phyloP scores from a whole-genome alignment of 768 basidiomycete genomes.

The Xerocomus spinulosus region DNA sequence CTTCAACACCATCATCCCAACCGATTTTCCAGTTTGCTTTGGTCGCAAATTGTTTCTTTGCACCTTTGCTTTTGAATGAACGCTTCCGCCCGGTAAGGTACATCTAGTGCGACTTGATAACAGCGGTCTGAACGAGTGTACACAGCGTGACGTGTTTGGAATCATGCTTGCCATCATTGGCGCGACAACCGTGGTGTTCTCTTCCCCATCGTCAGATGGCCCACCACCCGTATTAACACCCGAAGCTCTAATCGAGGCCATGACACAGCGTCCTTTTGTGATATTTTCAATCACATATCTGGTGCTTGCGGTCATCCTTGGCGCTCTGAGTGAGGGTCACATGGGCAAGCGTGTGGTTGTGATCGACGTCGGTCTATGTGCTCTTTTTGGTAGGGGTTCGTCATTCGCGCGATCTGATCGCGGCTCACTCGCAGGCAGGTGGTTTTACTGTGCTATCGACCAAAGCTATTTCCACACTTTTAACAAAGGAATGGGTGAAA shows the following conservation, averaged over 20 bases:
- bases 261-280: constrained; percentile 69
- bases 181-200: constrained; percentile 88
- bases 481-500: constrained; percentile 72
- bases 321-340: constrained; percentile 58
- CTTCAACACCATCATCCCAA: neutral
- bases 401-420: neutral
- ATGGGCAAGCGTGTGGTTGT: constrained; percentile 67
- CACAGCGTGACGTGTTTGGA: constrained; percentile 72
- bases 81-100: constrained; percentile 66
- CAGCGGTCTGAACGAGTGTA: constrained; percentile 12
- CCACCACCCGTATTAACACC: constrained; percentile 55
- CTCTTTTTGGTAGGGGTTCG: constrained; percentile 60
- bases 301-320: constrained; percentile 51
- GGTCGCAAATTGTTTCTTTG: constrained; percentile 94
- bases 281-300: constrained; percentile 67
- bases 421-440: constrained; percentile 39
- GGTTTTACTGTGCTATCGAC: constrained; percentile 93
- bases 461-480: constrained; percentile 83
- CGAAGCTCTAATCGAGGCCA: constrained; percentile 59
- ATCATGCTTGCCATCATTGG: constrained; percentile 80
- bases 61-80: constrained; percentile 80
- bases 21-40: constrained; percentile 63
- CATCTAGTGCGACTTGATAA: constrained; percentile 5
- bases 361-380: constrained; percentile 86
- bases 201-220: constrained; percentile 66